Conservation (phyloP, 345 rosid species). For the Theobroma cacao region DNA sequence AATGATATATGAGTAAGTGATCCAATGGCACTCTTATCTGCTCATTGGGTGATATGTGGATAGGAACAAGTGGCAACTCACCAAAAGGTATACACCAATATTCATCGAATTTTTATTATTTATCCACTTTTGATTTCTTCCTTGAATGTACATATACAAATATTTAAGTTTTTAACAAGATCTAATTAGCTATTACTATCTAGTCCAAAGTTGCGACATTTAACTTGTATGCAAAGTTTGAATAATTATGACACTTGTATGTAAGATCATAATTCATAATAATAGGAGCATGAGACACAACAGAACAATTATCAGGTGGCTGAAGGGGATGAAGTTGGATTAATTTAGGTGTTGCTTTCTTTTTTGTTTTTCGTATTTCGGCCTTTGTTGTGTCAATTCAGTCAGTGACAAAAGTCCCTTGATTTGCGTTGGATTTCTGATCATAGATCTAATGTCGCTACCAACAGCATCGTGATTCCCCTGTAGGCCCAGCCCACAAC, state of each 20-base stretch:
- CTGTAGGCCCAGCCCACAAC: constrained; percentile 11
- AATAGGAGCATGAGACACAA: neutral
- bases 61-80: neutral
- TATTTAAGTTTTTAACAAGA: too few relatives aligned
- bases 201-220: too few relatives aligned
- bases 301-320: neutral
- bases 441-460: neutral
- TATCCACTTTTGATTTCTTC: too few relatives aligned
- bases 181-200: too few relatives aligned
- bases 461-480: constrained; percentile 11
- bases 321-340: neutral
- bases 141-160: too few relatives aligned
- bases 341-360: neutral
- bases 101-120: too few relatives aligned
- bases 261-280: too few relatives aligned
- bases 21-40: neutral
- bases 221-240: too few relatives aligned
- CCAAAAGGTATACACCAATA: neutral
- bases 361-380: neutral
- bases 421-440: neutral
- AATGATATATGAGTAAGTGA: constrained; percentile 2
- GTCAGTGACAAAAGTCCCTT: neutral
- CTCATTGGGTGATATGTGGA: neutral
- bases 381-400: neutral
- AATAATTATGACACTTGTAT: too few relatives aligned